Evolutionary conservation across 2,329 filamentous ascomycete species (phyloP), one percentile per base, ranked within the genome.

Genomic region (Dendryphion nanum): DNA sequence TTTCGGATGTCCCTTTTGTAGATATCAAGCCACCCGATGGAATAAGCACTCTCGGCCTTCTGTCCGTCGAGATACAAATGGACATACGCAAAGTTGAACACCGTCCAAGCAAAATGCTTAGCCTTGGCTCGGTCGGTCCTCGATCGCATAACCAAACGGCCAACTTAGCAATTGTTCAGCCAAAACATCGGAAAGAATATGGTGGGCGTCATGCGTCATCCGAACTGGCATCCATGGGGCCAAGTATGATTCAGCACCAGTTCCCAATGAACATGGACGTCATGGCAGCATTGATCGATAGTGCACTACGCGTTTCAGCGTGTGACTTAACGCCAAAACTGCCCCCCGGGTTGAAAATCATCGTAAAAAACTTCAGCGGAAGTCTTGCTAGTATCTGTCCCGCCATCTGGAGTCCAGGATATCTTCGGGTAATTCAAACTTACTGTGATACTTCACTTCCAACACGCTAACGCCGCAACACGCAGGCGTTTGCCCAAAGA

Each of bases 311-410:
- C 13, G 37, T 66, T 10, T 59, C 64, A 4, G 57, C 71, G 4
- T 51, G 50, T 20, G 48, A 56, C n/a, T 50, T 43, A 24, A 31
- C 59, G 4, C 51, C 34, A 16, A 58, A 44, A 33, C 34, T 52
- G 1, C 4, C 38, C 2, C 42, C 41, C 15, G 55, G 55, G 6
- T 30, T 66, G 6, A 63, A 56, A 17, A 30, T 67, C 13, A 57
- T 50, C 35, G 54, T 57, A 18, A 65, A 48, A 17, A 61, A 61
- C 12, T 61, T 61, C 8, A 45, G 53, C 16, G 44, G 53, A 24
- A 56, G 56, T 29, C 55, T 74, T 3, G 52, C 61, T 24, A 55
- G 64, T 24, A 35, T 71, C 5, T 63, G 61, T 24, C 70, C 71
- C 3, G 41, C 52, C 4, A 30, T 72, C 18, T 74, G 65, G 63